Conservation (phyloP, 2,329 filamentous ascomycete genomes). For the Xylaria arbuscula region DNA sequence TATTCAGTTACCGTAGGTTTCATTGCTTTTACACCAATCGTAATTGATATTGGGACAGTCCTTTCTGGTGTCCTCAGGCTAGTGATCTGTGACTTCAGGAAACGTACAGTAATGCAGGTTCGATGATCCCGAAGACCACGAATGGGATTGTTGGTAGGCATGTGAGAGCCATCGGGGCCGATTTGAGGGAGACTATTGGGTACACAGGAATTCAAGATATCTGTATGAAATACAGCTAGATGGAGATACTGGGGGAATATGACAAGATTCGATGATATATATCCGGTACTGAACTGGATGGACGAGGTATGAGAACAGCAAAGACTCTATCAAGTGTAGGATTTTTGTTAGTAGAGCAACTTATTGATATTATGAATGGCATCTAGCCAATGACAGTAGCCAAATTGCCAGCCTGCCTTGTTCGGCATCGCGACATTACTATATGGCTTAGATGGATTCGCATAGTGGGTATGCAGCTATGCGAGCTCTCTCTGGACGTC, state of each 20-base stretch:
- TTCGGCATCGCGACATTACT: conserved; percentile 3
- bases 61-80: no score
- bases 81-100: no score
- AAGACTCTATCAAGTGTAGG: background rate
- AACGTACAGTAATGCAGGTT: conserved; percentile 46
- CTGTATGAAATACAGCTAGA: background rate
- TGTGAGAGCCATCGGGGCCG: conserved; percentile 38
- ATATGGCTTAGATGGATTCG: conserved; percentile 11
- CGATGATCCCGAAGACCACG: conserved; percentile 46
- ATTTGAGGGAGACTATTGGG: no score
- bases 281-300: background rate
- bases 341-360: background rate
- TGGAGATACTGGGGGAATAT: background rate
- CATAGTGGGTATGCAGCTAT: background rate
- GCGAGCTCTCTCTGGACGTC: background rate
- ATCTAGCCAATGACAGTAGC: background rate
- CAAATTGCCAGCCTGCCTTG: background rate
- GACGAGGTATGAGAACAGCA: background rate
- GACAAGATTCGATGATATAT: background rate
- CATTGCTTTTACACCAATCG: no score
- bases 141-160: conserved; percentile 42
- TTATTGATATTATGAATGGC: background rate
- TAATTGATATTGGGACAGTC: background rate
- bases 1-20: background rate
- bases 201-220: no score